Base-by-base conservation (phyloP, 805 yeast genomes). In the Candida bentonensis region DNA sequence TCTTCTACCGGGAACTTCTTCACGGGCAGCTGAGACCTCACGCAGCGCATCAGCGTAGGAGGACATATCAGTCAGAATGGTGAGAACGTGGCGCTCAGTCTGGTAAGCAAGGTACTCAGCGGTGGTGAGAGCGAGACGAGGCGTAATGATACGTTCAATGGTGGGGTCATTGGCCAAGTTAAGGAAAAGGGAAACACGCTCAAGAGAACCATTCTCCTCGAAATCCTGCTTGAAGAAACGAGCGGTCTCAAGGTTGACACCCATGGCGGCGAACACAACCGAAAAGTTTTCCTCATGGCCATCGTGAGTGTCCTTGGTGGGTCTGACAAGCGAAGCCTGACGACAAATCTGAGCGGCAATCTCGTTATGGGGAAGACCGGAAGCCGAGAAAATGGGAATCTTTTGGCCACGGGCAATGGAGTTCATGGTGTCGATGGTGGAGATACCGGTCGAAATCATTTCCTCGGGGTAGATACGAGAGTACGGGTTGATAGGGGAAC, bases 1-100 rank as follows among this genome's bases (percentile, higher is more conserved):
- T 80, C 99, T 87, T 78, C 99, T 87, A 75, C 99, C 99, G 63
- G 98, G 98, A 41, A 92, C 98, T 71, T 94, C 98, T 70, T 92
- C 99, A 75, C 99, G 87, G 42, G 99, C 99, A 49, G 99, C 98
- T 51, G 96, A 87, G 43, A 92, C 98, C 72, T 92, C 99, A 80
- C 99, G 88, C 62, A 92, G 73, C 34, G 99, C 99, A 66, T 92
- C 99, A 34, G 99, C 99, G 64, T 92, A 92, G n/a, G 98, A 92
- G 22, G 96, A 86, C 99, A 92, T 92, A 71, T 92, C 99, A 42
- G 99, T 94, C 63, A 92, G 76, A 60, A 92, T 89, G 44, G 97
- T 92, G 69, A 92, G 78, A 44, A 92, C 99, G 65, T 92, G 99
- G 69, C 96, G 86, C 70, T 92, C 99, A 22, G 99, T 92, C 71